phyloP scores from a whole-genome alignment of 306 rosid genomes.

The Senna siamea region DNA sequence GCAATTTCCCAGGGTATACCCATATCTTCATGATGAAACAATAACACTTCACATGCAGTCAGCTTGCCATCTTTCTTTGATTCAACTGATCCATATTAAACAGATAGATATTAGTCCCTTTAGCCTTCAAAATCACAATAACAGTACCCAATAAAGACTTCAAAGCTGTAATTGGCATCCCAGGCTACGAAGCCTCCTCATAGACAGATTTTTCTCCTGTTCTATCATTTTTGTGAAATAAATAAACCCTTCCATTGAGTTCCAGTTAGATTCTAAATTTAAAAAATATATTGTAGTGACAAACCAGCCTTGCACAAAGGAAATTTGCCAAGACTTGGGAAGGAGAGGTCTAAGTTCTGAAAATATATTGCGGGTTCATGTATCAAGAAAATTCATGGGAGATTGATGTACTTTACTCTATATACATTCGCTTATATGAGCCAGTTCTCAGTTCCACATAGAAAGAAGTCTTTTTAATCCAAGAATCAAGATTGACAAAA shows the following conservation, averaged over 20 bases:
- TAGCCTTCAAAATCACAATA: constrained; percentile 23
- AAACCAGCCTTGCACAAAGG: not conserved
- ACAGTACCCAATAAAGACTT: not conserved
- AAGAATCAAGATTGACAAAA: not conserved
- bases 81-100: constrained; percentile 64
- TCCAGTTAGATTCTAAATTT: not conserved
- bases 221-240: constrained; percentile 12
- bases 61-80: constrained; percentile 69
- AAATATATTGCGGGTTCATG: not conserved
- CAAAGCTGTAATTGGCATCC: constrained; percentile 1
- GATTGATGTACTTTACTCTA: not conserved
- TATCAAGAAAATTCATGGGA: not conserved
- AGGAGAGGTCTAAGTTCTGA: not conserved
- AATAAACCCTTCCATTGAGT: constrained; percentile 13
- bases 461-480: not conserved
- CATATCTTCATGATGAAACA: constrained; percentile 96
- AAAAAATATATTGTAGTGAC: not conserved
- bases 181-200: constrained; percentile 24
- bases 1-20: constrained; percentile 99
- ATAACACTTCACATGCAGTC: constrained; percentile 82
- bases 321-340: not conserved
- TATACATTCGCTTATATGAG: not conserved
- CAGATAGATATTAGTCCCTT: constrained; percentile 32
- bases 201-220: not conserved
- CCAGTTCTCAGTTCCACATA: constrained; percentile 16